Conservation (phyloP, 345 rosid species). For the Lepidium aucheri region DNA sequence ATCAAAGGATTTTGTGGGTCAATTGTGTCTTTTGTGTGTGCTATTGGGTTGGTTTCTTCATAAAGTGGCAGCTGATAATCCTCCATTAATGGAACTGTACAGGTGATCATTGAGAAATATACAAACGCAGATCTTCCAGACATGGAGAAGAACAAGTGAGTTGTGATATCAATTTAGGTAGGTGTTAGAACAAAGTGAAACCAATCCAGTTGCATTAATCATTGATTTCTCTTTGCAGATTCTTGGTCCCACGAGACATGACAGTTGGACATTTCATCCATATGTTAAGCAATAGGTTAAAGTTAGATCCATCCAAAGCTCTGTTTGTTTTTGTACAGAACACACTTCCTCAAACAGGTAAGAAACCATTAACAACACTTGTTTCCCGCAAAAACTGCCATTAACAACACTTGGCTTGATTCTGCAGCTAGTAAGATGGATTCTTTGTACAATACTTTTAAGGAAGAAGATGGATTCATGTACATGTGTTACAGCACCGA, state of each 20-base stretch:
- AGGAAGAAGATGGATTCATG: slow-evolving; percentile 66
- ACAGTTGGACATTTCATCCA: slow-evolving; percentile 75
- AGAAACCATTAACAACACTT: background rate
- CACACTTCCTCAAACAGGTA: slow-evolving; percentile 76
- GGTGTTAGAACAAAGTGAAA: background rate
- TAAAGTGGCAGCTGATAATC: too few relatives aligned
- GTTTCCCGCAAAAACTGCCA: background rate
- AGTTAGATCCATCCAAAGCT: slow-evolving; percentile 52
- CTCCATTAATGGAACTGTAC: background rate
- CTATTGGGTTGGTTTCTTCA: background rate
- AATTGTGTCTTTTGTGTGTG: background rate
- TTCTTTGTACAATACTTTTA: slow-evolving; percentile 47
- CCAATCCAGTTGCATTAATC: background rate
- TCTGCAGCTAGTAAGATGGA: slow-evolving; percentile 54
- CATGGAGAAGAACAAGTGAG: slow-evolving; percentile 70
- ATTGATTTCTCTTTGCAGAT: slow-evolving; percentile 1
- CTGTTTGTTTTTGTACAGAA: slow-evolving; percentile 55
- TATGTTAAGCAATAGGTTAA: slow-evolving; percentile 51
- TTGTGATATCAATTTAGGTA: background rate
- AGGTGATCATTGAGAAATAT: slow-evolving; percentile 66
- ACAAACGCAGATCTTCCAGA: slow-evolving; percentile 60
- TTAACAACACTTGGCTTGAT: background rate
- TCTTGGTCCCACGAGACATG: slow-evolving; percentile 73
- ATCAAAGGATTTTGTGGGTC: background rate
- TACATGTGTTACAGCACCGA: slow-evolving; percentile 86